Evolutionary conservation across 1,284 basidiomycete species (phyloP), one percentile per base, ranked within the genome.

Genomic region (Athelia sp.): DNA sequence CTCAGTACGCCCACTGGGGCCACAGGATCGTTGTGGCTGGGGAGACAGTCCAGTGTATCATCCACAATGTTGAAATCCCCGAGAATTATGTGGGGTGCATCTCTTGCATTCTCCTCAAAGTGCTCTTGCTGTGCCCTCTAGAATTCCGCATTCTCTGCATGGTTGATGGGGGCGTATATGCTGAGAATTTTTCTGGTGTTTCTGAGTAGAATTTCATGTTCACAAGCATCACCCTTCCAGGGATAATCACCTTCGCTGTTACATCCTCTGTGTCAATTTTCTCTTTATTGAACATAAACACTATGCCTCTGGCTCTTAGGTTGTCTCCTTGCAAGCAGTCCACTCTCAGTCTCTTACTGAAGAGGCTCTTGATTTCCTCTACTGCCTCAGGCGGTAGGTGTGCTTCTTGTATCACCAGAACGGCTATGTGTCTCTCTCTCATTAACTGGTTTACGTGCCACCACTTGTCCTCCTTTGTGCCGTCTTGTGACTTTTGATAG

Each of bases 21-120:
- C 3, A 26, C n/a, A 0, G 23, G 13, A 31, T 72, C 67, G 1
- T 14, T 4, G 4, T 57, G 52, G 1, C 40, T 18, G 6, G 70
- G 70, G 1, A 64, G 46, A 0, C 69, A 34, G 52, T 75, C 71
- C 0, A 71, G 55, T 0, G 53, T 17, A 1, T 71, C 64, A 53
- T 76, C 70, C 0, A 70, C 66, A 3, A 72, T 54, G 45, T 75
- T 77, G 43, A 71, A 73, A 50, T 76, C 72, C 0, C 74, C 72
- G 0, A 65, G 38, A 43, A 75, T 55, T 0, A 73, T 46, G 36
- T 71, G 62, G 0, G 66, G 67, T 21, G 43, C 45, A 0, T 51
- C 59, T 1, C 59, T 24, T 0, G 47, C 23, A 0, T 48, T 45
- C 1, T 31, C 19, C n/a, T n/a, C 17, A 8, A 55, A 60, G 11